A percentile compares a stretch with the other conserved stretches of the same genome.
These are phyloP conservation scores for Hypoxylon lienhwacheense DNA, from an alignment of 495 filamentous ascomycete species.

Conservation along the genomic window DNA sequence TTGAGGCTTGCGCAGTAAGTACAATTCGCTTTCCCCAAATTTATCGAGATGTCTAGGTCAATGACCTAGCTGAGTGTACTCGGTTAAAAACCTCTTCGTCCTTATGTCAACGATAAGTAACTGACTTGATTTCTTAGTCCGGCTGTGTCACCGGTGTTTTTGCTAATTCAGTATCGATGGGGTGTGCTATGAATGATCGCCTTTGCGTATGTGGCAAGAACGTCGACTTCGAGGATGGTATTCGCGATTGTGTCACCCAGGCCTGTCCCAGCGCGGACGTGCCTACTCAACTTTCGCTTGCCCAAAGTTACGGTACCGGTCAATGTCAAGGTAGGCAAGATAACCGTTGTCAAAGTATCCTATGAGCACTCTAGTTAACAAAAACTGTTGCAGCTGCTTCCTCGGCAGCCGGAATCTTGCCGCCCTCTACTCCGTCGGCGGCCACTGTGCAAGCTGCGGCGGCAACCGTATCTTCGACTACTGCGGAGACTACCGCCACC, in stretches of 20 bases:
- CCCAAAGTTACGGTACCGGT: slow-evolving; percentile 20
- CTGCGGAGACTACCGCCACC: slow-evolving; percentile 6
- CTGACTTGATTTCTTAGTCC: slow-evolving; percentile 12
- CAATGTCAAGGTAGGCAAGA: slow-evolving; percentile 44
- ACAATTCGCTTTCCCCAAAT: not conserved
- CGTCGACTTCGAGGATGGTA: slow-evolving; percentile 26
- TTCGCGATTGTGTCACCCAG: slow-evolving; percentile 34
- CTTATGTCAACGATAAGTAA: slow-evolving; percentile 10
- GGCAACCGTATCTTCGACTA: not conserved
- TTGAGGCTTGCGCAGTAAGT: slow-evolving; percentile 28
- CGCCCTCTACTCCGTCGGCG: slow-evolving; percentile 1
- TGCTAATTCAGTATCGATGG: slow-evolving; percentile 20
- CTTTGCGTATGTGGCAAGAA: slow-evolving; percentile 35
- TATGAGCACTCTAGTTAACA: not conserved
- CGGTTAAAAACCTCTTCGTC: not conserved
- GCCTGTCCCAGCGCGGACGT: slow-evolving; percentile 21
- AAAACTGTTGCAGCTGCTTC: slow-evolving; percentile 22
- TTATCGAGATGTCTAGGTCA: not conserved
- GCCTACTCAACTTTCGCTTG: slow-evolving; percentile 25
- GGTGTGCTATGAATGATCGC: slow-evolving; percentile 29
- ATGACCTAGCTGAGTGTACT: not conserved
- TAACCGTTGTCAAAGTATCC: not conserved
- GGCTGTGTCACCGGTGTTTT: slow-evolving; percentile 38
- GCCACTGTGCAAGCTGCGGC: slow-evolving; percentile 1
- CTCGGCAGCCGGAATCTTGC: slow-evolving; percentile 8